Evolutionary conservation across 1,284 basidiomycete genomes (phyloP).

Genomic region (Neolentinus lepideus): DNA sequence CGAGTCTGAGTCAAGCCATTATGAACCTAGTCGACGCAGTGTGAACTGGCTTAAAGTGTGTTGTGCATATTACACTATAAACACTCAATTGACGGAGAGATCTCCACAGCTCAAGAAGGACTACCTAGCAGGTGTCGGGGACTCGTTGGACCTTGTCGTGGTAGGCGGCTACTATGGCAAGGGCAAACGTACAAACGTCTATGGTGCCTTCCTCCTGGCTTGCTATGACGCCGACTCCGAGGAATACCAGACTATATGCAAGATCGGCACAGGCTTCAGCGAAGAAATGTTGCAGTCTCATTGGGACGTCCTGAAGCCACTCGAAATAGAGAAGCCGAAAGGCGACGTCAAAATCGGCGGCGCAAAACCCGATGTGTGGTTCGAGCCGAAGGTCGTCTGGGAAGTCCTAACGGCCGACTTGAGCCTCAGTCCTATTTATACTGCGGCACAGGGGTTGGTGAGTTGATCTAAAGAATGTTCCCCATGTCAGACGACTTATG

Average conservation of each 20-base stretch:
- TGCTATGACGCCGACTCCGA: slow-evolving; percentile 91
- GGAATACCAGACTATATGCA: slow-evolving; percentile 95
- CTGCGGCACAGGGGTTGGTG: slow-evolving; percentile 92
- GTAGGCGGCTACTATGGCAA: slow-evolving; percentile 97
- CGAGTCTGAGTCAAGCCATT: slow-evolving; percentile 83
- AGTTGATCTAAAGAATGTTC: slow-evolving; percentile 23
- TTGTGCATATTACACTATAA: background rate
- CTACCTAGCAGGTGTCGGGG: slow-evolving; percentile 94
- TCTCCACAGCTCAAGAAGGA: slow-evolving; percentile 85
- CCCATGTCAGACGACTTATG: background rate
- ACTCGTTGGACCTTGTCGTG: slow-evolving; percentile 95
- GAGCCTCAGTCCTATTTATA: slow-evolving; percentile 94
- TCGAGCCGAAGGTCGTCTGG: slow-evolving; percentile 95
- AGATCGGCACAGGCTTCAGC: slow-evolving; percentile 97
- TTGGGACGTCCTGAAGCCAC: slow-evolving; percentile 73
- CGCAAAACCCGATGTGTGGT: slow-evolving; percentile 92
- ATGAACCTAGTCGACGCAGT: slow-evolving; percentile 91
- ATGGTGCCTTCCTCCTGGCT: slow-evolving; percentile 92
- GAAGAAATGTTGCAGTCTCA: slow-evolving; percentile 87
- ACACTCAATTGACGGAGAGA: background rate
- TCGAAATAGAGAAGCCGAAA: slow-evolving; percentile 66
- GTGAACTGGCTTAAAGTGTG: slow-evolving; percentile 97
- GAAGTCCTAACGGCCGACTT: slow-evolving; percentile 97
- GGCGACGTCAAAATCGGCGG: slow-evolving; percentile 81
- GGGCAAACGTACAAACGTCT: slow-evolving; percentile 95